Evolutionary conservation across 2,329 filamentous ascomycete genomes (phyloP), one percentile per base, ranked within the genome.

Genomic region (Annulohypoxylon truncatum): DNA sequence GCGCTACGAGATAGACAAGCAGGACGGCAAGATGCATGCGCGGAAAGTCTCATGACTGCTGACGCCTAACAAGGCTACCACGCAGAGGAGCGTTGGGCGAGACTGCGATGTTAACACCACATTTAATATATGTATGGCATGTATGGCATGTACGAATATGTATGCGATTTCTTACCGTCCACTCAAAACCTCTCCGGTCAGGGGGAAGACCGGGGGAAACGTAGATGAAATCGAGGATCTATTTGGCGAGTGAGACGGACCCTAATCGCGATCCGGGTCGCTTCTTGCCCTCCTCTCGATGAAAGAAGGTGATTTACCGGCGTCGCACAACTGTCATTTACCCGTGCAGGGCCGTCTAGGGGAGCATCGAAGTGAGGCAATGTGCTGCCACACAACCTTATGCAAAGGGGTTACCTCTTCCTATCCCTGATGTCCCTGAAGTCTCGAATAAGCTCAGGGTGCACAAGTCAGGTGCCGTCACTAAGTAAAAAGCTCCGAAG

Each of bases 21-120:
- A 61, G 55, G 31, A 56, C 67, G 67, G 67, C 59, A 67, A 68
- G 58, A 44, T 68, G 67, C 67, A 70, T 70, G 56, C 55, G 58
- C 57, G 22, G n/a, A 10, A 48, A 28, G 67, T 70, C 67, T 48
- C 60, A 63, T 69, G 67, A 69, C 67, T 59, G 60, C 60, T 61
- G 22, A 47, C 63, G 56, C 40, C 55, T 48, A 51, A 54, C 22
- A 56, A 62, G 51, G 50, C 64, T 52, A 47, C 54, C 15, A 44
- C 44, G 51, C 29, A 24, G 24, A 33, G 24, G 38, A 35, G 35
- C 26, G 52, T 62, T 62, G 52, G 59, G 52, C 59, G 13, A 57
- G 24, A 28, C 15, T 38, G 35, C n/a, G n/a, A 38, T 38, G 35
- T n/a, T 38, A 38, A 38, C 35, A 38, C 35, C 35, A 38, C 35